Conservation (phyloP, 2,329 filamentous ascomycete genomes). For the Rutstroemia sp. region DNA sequence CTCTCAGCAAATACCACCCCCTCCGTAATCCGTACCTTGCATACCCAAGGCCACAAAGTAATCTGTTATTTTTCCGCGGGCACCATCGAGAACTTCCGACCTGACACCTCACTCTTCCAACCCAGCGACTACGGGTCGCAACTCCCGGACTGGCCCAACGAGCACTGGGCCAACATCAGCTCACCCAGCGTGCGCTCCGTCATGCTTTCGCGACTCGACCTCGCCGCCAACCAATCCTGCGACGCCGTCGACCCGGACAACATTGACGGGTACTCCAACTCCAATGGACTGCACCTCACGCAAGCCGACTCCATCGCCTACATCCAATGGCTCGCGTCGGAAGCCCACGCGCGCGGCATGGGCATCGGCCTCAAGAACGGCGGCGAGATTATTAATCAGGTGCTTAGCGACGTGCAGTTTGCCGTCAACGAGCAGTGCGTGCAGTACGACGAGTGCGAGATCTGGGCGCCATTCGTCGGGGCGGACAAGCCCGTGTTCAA, state of each 20-base stretch:
- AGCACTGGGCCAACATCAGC: slow-evolving; percentile 57
- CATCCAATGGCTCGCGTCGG: slow-evolving; percentile 50
- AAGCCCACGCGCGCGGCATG: slow-evolving; percentile 47
- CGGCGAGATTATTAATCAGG: slow-evolving; percentile 39
- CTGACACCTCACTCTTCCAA: slow-evolving; percentile 46
- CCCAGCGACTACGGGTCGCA: slow-evolving; percentile 45
- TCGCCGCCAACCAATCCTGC: slow-evolving; percentile 55
- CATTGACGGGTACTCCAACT: slow-evolving; percentile 58
- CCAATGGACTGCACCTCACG: slow-evolving; percentile 52
- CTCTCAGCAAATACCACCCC: slow-evolving; percentile 35
- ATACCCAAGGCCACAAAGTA: slow-evolving; percentile 47
- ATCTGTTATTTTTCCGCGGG: slow-evolving; percentile 73
- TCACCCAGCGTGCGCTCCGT: slow-evolving; percentile 52
- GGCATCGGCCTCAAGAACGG: slow-evolving; percentile 64
- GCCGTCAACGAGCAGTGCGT: slow-evolving; percentile 54
- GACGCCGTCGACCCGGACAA: slow-evolving; percentile 66
- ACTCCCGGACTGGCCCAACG: slow-evolving; percentile 57
- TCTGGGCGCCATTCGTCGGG: slow-evolving; percentile 49
- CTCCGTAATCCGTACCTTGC: slow-evolving; percentile 39
- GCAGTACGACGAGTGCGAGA: slow-evolving; percentile 52
- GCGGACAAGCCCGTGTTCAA: slow-evolving; percentile 63
- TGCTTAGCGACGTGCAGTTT: slow-evolving; percentile 11
- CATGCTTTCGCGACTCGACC: slow-evolving; percentile 51
- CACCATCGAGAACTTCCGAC: slow-evolving; percentile 55
- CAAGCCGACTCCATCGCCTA: slow-evolving; percentile 49